A percentile compares a stretch with the other conserved stretches of the same genome.
Evolutionary conservation across 305 asterid genomes (phyloP).

Genomic region (Vinca major): DNA sequence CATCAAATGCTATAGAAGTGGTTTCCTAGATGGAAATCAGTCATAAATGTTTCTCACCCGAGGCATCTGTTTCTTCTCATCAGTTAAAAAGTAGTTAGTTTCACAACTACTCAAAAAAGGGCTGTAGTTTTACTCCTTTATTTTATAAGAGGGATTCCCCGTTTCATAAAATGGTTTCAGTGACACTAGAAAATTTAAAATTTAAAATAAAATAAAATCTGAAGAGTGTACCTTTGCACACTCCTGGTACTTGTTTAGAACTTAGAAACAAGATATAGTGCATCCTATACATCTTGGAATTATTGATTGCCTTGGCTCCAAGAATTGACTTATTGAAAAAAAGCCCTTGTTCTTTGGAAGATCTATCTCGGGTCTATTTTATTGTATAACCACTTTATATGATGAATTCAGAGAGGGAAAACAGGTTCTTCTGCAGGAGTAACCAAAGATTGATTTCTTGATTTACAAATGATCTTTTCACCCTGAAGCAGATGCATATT

Average conservation of each 20-base stretch:
- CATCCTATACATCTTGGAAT: not conserved
- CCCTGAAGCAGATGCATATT: not conserved
- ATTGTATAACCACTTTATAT: not conserved
- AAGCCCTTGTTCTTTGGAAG: too few species aligned
- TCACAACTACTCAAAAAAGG: not conserved
- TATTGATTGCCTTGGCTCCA: not conserved
- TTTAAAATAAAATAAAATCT: too few species aligned
- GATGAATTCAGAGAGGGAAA: too few species aligned
- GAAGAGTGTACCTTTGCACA: not conserved
- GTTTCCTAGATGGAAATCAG: not conserved
- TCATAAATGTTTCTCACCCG: not conserved
- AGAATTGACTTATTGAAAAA: too few species aligned
- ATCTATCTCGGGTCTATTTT: too few species aligned
- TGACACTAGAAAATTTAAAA: not conserved
- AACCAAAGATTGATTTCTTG: not conserved
- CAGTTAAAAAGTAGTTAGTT: not conserved
- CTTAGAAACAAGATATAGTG: not conserved
- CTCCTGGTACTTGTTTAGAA: not conserved
- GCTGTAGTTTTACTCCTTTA: not conserved
- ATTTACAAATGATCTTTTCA: not conserved
- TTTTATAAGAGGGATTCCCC: not conserved
- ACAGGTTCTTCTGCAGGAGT: too few species aligned
- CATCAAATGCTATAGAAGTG: not conserved
- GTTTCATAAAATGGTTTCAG: not conserved
- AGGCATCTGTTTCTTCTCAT: not conserved